Percentiles rank a stretch among this genome's conserved stretches.
phyloP scores from a whole-genome alignment of 345 rosid genomes.

The Populus alba region DNA sequence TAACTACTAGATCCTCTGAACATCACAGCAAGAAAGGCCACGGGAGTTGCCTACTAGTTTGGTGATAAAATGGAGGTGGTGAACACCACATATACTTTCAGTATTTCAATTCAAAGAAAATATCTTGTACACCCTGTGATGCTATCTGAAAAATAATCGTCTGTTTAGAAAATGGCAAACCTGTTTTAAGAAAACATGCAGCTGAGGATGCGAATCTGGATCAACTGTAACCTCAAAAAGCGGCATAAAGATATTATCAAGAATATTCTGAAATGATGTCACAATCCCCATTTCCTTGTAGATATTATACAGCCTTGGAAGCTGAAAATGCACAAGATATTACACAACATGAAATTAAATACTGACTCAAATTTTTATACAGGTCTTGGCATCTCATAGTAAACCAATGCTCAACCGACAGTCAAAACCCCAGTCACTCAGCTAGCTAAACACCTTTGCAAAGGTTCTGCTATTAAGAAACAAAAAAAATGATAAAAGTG shows the following conservation, averaged over 20 bases:
- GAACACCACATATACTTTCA: not conserved
- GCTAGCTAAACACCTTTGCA: not conserved
- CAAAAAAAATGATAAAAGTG: not conserved
- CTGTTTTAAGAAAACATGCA: constrained; percentile 96
- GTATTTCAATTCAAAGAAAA: not conserved
- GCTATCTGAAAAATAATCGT: not conserved
- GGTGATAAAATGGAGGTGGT: not conserved
- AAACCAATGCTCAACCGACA: not conserved
- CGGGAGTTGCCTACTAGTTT: not conserved
- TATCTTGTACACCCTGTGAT: not conserved
- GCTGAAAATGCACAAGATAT: constrained; percentile 39
- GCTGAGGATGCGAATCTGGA: constrained; percentile 99
- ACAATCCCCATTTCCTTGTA: constrained; percentile 99
- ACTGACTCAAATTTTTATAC: not conserved
- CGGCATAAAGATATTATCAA: constrained; percentile 95
- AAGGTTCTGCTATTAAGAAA: not conserved
- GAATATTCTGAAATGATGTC: constrained; percentile 97
- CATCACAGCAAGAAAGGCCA: not conserved
- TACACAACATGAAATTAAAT: not conserved
- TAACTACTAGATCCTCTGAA: not conserved
- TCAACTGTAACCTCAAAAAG: constrained; percentile 95
- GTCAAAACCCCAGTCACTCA: not conserved
- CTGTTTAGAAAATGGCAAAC: constrained; percentile 31
- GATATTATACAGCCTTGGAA: constrained; percentile 88
- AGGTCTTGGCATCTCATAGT: not conserved